Evolutionary conservation across 1,139 yeast genomes (phyloP).

Genomic region (Meyerozyma carpophila): DNA sequence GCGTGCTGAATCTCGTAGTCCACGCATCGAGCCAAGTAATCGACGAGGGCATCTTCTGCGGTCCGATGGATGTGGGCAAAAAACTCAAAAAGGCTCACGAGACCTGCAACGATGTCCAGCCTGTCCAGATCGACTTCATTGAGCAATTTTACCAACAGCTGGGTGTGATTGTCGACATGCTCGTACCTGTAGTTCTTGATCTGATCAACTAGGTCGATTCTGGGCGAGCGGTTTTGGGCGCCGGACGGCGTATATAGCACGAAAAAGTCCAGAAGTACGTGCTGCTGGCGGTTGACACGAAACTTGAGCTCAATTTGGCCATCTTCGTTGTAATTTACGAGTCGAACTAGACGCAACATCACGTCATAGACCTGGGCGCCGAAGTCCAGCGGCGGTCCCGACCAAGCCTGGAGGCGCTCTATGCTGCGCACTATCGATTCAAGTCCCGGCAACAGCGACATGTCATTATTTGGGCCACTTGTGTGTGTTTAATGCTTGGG

Average conservation of each 20-base stretch:
- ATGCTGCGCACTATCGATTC: neutral
- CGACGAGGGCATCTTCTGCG: neutral
- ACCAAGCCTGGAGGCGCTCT: neutral
- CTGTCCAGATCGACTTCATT: neutral
- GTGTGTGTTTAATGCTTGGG: too few relatives aligned
- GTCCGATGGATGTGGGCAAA: neutral
- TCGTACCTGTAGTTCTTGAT: neutral
- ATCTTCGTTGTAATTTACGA: neutral
- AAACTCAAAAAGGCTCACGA: neutral
- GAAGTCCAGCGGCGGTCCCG: neutral
- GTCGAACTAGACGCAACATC: neutral
- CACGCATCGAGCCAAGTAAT: neutral
- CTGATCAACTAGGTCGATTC: neutral
- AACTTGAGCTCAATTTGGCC: neutral
- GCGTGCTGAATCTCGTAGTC: neutral
- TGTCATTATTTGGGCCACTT: neutral
- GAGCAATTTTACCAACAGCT: neutral
- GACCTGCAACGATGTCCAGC: neutral
- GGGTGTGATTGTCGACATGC: neutral
- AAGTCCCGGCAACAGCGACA: neutral
- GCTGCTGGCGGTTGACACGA: neutral
- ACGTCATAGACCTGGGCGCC: neutral
- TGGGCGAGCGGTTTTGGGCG: neutral
- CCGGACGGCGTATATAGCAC: neutral
- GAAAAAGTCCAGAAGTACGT: neutral